phyloP scores from a whole-genome alignment of 805 yeast genomes.

The Yamadazyma kitorensis region DNA sequence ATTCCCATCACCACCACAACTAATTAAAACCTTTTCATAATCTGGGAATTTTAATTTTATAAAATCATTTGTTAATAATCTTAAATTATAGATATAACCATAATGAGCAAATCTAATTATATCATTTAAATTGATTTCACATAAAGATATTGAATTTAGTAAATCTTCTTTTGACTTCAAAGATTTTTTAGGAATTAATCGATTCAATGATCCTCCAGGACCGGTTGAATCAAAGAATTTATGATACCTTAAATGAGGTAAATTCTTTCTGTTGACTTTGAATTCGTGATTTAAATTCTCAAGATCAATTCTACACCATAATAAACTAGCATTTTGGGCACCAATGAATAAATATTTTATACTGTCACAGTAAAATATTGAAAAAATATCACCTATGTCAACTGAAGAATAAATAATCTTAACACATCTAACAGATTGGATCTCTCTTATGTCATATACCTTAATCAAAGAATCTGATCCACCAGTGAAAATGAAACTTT shows the following conservation, averaged over 20 bases:
- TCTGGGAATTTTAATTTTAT: conserved; percentile 16
- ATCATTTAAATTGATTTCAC: conserved; percentile 67
- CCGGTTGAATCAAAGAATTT: conserved; percentile 89
- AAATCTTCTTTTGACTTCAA: conserved; percentile 10
- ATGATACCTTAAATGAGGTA: conserved; percentile 65
- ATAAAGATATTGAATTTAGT: conserved; percentile 25
- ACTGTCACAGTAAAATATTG: conserved; percentile 65
- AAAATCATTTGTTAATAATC: conserved; percentile 23
- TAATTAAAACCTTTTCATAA: conserved; percentile 21
- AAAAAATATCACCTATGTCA: conserved; percentile 93
- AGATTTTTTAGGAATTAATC: conserved; percentile 26
- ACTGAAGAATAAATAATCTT: conserved; percentile 79
- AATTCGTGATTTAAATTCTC: neutral
- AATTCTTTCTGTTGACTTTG: conserved; percentile 14
- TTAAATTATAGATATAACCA: conserved; percentile 81
- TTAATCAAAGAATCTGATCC: conserved; percentile 88
- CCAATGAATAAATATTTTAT: conserved; percentile 73
- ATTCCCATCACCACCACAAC: conserved; percentile 89
- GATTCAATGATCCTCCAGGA: conserved; percentile 59
- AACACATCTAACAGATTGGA: conserved; percentile 29
- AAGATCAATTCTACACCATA: conserved; percentile 53
- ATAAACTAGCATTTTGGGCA: conserved; percentile 85
- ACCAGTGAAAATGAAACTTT: conserved; percentile 69
- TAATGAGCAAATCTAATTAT: conserved; percentile 82
- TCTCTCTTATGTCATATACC: conserved; percentile 65